Percentiles rank a stretch among this genome's conserved stretches.
These are phyloP conservation scores for Hypoxylon fragiforme DNA, from an alignment of 495 filamentous ascomycete genomes.

Conservation along the genomic window DNA sequence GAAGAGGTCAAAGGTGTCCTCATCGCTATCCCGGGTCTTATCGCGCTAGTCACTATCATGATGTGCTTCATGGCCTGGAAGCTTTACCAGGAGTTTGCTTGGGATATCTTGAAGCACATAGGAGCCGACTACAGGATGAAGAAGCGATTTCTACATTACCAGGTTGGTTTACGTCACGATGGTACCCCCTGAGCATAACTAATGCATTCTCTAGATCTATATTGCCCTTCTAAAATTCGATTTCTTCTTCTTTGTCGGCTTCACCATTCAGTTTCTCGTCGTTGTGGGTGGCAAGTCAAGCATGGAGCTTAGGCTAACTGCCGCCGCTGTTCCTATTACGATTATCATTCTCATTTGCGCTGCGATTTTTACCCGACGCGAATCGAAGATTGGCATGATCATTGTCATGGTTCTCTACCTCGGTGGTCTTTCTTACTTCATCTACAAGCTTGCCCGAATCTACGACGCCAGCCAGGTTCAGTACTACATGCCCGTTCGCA, in stretches of 20 bases:
- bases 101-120: slow-evolving; percentile 99
- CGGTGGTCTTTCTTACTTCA: slow-evolving; percentile 89
- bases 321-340: slow-evolving; percentile 87
- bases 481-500: slow-evolving; percentile 72
- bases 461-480: slow-evolving; percentile 61
- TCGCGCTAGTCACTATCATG: slow-evolving; percentile 71
- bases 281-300: slow-evolving; percentile 72
- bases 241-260: slow-evolving; percentile 99
- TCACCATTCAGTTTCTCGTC: slow-evolving; percentile 96
- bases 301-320: slow-evolving; percentile 81
- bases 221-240: slow-evolving; percentile 98
- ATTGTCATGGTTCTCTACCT: slow-evolving; percentile 83
- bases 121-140: slow-evolving; percentile 97
- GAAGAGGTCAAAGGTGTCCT: slow-evolving; percentile 68
- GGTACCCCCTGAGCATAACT: slow-evolving; percentile 22
- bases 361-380: slow-evolving; percentile 80
- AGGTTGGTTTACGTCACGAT: slow-evolving; percentile 59
- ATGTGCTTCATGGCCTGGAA: slow-evolving; percentile 85
- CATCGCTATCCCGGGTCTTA: slow-evolving; percentile 82
- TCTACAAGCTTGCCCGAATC: slow-evolving; percentile 98
- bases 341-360: slow-evolving; percentile 83
- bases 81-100: slow-evolving; percentile 97
- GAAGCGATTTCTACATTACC: slow-evolving; percentile 91
- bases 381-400: slow-evolving; percentile 77
- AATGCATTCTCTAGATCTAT: slow-evolving; percentile 72